Percentiles rank a stretch among this genome's conserved stretches.
Conservation (phyloP, 2,329 filamentous ascomycete species). For the Fusarium goolgardi region DNA sequence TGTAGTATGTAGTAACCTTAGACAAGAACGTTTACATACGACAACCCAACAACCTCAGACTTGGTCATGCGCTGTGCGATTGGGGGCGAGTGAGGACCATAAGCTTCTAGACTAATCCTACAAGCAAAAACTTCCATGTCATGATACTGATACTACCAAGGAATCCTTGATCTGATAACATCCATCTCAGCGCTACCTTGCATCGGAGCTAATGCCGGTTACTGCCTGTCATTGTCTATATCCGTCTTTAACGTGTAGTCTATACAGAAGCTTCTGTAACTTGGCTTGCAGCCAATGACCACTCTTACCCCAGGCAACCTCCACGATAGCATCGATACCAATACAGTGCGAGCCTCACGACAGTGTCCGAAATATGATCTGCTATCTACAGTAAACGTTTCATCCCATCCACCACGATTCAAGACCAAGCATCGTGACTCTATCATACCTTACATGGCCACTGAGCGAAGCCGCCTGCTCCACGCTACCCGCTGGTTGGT, state of each 20-base stretch:
- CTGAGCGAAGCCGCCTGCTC: constrained; percentile 20
- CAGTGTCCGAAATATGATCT: constrained; percentile 22
- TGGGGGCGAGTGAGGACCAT: background rate
- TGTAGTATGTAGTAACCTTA: constrained; percentile 1
- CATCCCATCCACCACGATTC: constrained; percentile 24
- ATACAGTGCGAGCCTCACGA: constrained; percentile 37
- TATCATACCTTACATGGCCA: constrained; percentile 32
- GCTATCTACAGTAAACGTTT: constrained; percentile 36
- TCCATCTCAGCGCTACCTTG: constrained; percentile 33
- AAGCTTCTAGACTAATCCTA: background rate
- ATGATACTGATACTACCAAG: constrained; percentile 9
- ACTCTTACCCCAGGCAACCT: constrained; percentile 20
- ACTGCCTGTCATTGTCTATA: constrained; percentile 7
- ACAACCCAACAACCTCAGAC: background rate
- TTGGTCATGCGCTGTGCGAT: background rate
- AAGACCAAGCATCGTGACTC: constrained; percentile 4
- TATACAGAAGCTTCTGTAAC: constrained; percentile 11
- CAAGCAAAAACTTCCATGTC: constrained; percentile 1
- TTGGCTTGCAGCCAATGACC: background rate
- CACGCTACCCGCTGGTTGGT: constrained; percentile 31
- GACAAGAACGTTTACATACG: constrained; percentile 18
- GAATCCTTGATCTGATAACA: constrained; percentile 34
- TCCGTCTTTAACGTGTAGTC: constrained; percentile 7
- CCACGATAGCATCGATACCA: constrained; percentile 20
- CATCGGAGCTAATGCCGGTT: constrained; percentile 28